Evolutionary conservation across 2,329 filamentous ascomycete genomes (phyloP).

Genomic region (Dothistroma pini): DNA sequence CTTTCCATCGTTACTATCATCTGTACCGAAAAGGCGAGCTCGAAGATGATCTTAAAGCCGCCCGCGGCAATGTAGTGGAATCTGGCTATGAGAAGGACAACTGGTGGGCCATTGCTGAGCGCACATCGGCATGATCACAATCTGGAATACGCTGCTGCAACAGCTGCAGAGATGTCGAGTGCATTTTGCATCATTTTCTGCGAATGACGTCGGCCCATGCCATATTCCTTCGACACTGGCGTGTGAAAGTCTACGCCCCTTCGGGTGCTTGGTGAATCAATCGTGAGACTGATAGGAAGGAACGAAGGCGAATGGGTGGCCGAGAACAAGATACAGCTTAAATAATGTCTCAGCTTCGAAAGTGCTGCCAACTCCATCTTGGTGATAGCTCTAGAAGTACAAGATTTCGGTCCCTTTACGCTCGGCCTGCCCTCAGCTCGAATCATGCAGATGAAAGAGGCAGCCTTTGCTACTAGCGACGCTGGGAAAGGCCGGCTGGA

Average conservation of each 20-base stretch:
- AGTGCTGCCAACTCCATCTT: neutral
- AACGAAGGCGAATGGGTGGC: neutral
- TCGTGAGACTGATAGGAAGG: too few species aligned
- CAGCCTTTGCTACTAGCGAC: too few species aligned
- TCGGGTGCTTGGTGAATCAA: neutral
- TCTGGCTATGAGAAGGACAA: conserved; percentile 96
- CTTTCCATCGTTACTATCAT: conserved; percentile 91
- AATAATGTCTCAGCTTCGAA: neutral
- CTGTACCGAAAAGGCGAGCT: conserved; percentile 84
- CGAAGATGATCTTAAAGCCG: conserved; percentile 69
- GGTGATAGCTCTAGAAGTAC: neutral
- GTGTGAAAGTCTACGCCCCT: neutral
- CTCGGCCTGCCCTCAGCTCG: neutral
- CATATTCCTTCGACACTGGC: neutral
- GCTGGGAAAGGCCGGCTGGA: too few species aligned
- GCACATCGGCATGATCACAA: neutral
- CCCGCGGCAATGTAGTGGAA: conserved; percentile 71
- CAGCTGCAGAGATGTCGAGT: neutral
- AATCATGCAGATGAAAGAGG: neutral
- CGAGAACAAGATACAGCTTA: too few species aligned
- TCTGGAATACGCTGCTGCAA: neutral
- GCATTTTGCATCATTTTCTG: neutral
- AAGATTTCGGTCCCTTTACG: neutral
- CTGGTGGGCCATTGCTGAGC: conserved; percentile 69
- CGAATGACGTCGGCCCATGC: neutral